Conservation (phyloP, 805 yeast genomes). For the Clavispora fructus region DNA sequence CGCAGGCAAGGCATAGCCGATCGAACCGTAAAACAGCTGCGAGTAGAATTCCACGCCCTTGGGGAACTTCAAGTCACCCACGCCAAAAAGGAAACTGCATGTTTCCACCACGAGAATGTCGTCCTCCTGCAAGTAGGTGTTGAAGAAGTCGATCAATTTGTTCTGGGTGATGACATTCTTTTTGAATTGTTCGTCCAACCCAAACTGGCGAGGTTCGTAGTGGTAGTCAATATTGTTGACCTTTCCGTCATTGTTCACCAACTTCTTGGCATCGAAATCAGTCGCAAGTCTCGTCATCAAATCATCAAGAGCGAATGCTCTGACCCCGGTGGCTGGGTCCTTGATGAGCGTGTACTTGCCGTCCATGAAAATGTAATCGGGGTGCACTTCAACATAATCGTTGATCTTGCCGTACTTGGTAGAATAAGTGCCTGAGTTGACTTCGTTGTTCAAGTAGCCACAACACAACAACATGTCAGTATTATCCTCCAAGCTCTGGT, state of each 20-base stretch:
- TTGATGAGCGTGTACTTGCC: slow-evolving; percentile 20
- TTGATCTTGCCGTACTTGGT: slow-evolving; percentile 18
- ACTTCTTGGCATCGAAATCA: slow-evolving; percentile 12
- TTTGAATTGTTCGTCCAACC: slow-evolving; percentile 3
- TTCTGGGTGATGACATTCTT: slow-evolving; percentile 22
- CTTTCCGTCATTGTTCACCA: slow-evolving; percentile 6
- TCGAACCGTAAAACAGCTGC: slow-evolving; percentile 77
- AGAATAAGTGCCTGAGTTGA: slow-evolving; percentile 24
- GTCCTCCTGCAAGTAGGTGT: slow-evolving; percentile 43
- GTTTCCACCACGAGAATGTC: slow-evolving; percentile 80
- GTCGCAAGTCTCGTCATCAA: slow-evolving; percentile 28
- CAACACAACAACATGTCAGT: slow-evolving; percentile 67
- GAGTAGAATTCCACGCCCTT: slow-evolving; percentile 46
- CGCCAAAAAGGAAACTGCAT: slow-evolving; percentile 75
- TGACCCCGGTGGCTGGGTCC: slow-evolving; percentile 17
- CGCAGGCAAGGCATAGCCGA: slow-evolving; percentile 86
- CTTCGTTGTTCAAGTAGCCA: slow-evolving; percentile 51
- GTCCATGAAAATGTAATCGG: slow-evolving; percentile 37
- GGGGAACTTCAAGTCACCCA: slow-evolving; percentile 64
- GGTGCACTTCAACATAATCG: slow-evolving; percentile 32
- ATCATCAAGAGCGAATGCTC: slow-evolving; percentile 26
- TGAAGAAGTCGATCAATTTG: slow-evolving; percentile 31
- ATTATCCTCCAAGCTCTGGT: slow-evolving; percentile 27
- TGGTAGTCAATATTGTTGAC: slow-evolving; percentile 15
- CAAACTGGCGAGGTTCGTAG: slow-evolving; percentile 8